Conservation (phyloP, 1,284 basidiomycete species). For the Cutaneotrichosporon cyanovorans region DNA sequence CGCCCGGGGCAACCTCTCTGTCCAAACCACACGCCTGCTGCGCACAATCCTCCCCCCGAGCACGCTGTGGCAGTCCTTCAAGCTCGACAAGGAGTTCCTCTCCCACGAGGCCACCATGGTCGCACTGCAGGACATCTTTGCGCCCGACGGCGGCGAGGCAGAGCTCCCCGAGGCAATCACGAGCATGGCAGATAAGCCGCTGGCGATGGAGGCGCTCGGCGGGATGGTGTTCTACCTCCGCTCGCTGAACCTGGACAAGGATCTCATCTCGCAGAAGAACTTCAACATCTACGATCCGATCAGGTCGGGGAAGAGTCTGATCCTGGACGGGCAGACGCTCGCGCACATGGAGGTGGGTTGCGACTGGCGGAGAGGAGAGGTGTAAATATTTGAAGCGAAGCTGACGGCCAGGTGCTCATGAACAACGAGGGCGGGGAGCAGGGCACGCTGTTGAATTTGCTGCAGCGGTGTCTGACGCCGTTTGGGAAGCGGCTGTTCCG, state of each 20-base stretch:
- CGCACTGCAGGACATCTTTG: slow-evolving; percentile 64
- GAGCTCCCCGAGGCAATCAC: slow-evolving; percentile 67
- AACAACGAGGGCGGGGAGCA: slow-evolving; percentile 88
- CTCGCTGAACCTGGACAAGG: slow-evolving; percentile 86
- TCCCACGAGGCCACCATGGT: slow-evolving; percentile 62
- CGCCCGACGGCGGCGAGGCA: slow-evolving; percentile 43
- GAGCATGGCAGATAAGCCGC: slow-evolving; percentile 57
- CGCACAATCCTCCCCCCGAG: slow-evolving; percentile 67
- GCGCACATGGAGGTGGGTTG: slow-evolving; percentile 74
- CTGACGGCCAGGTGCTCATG: slow-evolving; percentile 73
- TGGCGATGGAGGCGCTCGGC: slow-evolving; percentile 75
- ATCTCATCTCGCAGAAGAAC: slow-evolving; percentile 84
- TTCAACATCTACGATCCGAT: slow-evolving; percentile 96
- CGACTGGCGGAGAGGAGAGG: not conserved
- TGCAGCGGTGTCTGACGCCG: slow-evolving; percentile 80
- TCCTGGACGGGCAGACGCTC: slow-evolving; percentile 86
- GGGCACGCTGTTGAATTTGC: slow-evolving; percentile 71
- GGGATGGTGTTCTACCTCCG: slow-evolving; percentile 87
- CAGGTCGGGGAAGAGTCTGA: slow-evolving; percentile 69
- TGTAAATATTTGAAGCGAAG: not conserved
- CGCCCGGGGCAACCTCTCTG: slow-evolving; percentile 80
- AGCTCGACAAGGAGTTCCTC: slow-evolving; percentile 64
- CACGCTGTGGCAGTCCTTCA: slow-evolving; percentile 79
- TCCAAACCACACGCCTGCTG: slow-evolving; percentile 68
- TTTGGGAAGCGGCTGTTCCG: slow-evolving; percentile 50